Evolutionary conservation across 495 filamentous ascomycete genomes (phyloP), one percentile per base, ranked within the genome.

Genomic region (Penicillium soppii): DNA sequence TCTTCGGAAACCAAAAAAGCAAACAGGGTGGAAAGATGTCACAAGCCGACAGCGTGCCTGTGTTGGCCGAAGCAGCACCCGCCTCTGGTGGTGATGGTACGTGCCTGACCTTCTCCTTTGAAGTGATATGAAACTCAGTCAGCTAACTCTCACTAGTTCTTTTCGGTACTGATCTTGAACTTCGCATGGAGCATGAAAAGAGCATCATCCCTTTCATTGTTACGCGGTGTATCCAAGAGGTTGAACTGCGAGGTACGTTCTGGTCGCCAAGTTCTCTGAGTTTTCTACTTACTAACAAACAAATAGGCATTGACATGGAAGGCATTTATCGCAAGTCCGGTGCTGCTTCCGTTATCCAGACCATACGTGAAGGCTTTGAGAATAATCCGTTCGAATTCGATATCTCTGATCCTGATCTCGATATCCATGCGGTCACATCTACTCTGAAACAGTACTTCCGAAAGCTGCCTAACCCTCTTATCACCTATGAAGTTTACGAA

Each of bases 301-400:
- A 57, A 49, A n/a, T 47, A 84, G 94, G 94, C 36, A 97, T 99
- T 91, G 91, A 97, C 62, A 81, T 95, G 64, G 92, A 97, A 71
- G 95, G 95, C 43, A 95, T 99, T 56, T 99, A 99, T 75, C 85
- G 95, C 54, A 99, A 99, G 76, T 92, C 90, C 26, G 95, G 95
- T 42, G 92, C 92, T 58, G 86, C 86, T 47, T 86, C 86, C 2
- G 88, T 90, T 54, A 87, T 95, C 66, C 94, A 95, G 64, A 74
- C 76, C 36, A 90, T 99, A 52, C 85, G 89, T 52, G 89, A 91
- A 53, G 89, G 91, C 27, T 97, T 99, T 62, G 92, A 99, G 61
- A 84, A 83, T 59, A 84, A 73, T 51, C 73, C 70, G 7, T 70
- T 68, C 22, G 83, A 88, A 53, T 92, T 81, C 58, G 94, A 97